Evolutionary conservation across 2,329 filamentous ascomycete genomes (phyloP), one percentile per base, ranked within the genome.

Genomic region (Blastomyces parvus): DNA sequence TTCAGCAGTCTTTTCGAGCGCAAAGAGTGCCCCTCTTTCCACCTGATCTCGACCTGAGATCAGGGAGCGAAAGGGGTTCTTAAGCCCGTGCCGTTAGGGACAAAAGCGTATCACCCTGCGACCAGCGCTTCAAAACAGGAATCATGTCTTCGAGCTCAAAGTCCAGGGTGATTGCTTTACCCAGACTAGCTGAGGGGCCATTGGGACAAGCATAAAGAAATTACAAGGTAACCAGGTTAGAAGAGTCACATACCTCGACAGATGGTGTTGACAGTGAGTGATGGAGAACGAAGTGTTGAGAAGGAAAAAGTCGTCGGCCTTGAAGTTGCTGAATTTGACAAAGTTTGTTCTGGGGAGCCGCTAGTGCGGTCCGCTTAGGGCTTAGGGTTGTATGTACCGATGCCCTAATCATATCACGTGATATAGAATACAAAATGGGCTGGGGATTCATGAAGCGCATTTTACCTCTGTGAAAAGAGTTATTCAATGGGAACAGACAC

Each of bases 1-100:
- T 83, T 79, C 81, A 83, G 80, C 80, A 83, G 83, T 83, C 83
- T 73, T 64, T 42, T 71, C 79, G 82, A 86, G 84, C 83, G 79
- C 77, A 83, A 85, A 87, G 84, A 86, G 84, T 87, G 84, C 85
- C 85, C 84, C 71, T 72, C 59, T 27, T 33, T 25, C 40, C 40
- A 7, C 30, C n/a, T 13, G 25, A 44, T 46, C 56, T 61, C 46
- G 40, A 53, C 48, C 60, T 44, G 33, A 57, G 61, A 38, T n/a
- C 69, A 70, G 74, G 13, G 1, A 71, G 71, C 78, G 74, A 30
- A 53, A 80, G 84, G 83, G 84, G 84, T 85, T 88, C 84, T 86
- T 86, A 83, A 85, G 83, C 85, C 85, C 83, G 78, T 84, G 77
- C 74, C 72, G 78, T 58, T 58, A 46, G 50, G 72, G 71, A 72